Conservation (phyloP, 83 land plant species). For the Picea mariana region DNA sequence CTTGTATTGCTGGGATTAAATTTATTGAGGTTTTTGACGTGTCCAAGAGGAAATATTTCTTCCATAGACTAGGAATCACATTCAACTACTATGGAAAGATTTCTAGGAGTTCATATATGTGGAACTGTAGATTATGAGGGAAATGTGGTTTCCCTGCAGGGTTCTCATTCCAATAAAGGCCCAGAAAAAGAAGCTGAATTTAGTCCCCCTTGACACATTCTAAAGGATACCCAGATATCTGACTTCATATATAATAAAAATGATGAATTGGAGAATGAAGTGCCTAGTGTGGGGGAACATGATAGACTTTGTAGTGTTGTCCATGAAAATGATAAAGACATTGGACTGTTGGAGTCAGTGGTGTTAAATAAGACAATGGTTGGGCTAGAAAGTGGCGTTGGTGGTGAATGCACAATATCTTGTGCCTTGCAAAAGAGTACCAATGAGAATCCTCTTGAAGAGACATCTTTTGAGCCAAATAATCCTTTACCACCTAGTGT, state of each 20-base stretch:
- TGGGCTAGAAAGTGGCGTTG: neutral
- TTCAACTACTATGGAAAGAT: neutral
- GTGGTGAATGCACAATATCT: conserved; percentile 14
- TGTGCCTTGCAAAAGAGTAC: conserved; percentile 10
- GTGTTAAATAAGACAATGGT: neutral
- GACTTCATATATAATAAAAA: neutral
- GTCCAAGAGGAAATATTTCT: conserved; percentile 35
- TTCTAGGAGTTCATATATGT: conserved; percentile 11
- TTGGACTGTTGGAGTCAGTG: conserved; percentile 1
- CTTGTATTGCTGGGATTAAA: conserved; percentile 78
- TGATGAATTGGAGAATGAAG: neutral
- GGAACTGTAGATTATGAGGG: conserved; percentile 15
- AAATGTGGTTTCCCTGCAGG: conserved; percentile 15
- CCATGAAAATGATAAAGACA: conserved; percentile 11
- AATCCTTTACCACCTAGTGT: neutral
- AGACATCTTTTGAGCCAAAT: conserved; percentile 15
- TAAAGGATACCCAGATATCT: neutral
- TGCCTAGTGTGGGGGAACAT: conserved; percentile 25
- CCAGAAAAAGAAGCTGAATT: conserved; percentile 6
- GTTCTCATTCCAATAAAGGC: neutral
- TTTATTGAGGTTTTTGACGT: conserved; percentile 70
- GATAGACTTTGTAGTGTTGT: conserved; percentile 19
- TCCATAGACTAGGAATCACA: conserved; percentile 53
- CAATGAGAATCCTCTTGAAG: conserved; percentile 15
- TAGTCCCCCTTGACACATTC: neutral